Conservation (phyloP, 106 monocot species). For the Dioscorea zingiberensis region DNA sequence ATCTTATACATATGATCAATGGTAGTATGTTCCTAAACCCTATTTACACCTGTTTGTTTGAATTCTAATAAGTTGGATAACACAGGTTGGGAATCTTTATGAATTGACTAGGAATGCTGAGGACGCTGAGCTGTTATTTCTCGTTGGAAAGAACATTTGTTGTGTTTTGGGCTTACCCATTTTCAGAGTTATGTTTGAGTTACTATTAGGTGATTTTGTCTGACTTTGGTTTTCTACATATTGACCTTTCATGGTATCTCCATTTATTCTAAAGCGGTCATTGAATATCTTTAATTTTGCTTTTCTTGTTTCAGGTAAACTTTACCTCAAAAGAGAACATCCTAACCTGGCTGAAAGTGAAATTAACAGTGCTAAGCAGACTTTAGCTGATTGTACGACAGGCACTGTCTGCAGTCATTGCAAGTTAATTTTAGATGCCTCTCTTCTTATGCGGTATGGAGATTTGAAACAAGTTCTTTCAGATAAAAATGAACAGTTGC, state of each 20-base stretch:
- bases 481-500: neutral
- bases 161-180: constrained; percentile 1
- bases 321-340: constrained; percentile 26
- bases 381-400: constrained; percentile 1
- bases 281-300: neutral
- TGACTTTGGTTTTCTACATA: neutral
- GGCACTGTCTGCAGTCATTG: constrained; percentile 22
- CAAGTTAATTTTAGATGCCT: constrained; percentile 10
- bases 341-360: constrained; percentile 23
- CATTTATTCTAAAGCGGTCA: neutral
- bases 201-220: constrained; percentile 16
- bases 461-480: constrained; percentile 18
- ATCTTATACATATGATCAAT: neutral
- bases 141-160: constrained; percentile 13
- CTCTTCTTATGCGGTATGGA: constrained; percentile 19
- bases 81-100: constrained; percentile 19
- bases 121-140: constrained; percentile 19
- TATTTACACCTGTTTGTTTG: neutral
- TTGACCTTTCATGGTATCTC: neutral
- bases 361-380: constrained; percentile 11
- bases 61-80: neutral
- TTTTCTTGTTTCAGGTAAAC: constrained; percentile 11
- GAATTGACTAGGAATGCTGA: constrained; percentile 16
- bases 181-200: constrained; percentile 10
- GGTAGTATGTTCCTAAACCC: neutral